Percentiles rank a stretch among this genome's conserved stretches.
Conservation (phyloP, 305 asterid genomes). For the Fraxinus paxiana region DNA sequence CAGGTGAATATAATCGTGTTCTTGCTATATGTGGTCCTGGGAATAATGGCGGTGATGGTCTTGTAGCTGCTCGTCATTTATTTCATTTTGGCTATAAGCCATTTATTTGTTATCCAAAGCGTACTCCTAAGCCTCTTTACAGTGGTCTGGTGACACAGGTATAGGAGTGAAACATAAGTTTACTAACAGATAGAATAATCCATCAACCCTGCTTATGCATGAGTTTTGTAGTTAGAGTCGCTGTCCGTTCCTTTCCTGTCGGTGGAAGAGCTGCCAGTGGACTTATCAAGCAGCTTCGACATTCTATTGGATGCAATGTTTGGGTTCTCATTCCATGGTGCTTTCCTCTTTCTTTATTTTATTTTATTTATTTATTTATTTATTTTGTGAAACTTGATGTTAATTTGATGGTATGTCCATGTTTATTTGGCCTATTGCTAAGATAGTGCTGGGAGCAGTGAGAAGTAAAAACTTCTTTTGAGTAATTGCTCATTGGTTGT, state of each 20-base stretch:
- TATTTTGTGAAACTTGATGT: neutral
- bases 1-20: constrained; percentile 55
- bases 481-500: neutral
- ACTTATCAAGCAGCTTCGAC: constrained; percentile 65
- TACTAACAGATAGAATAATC: neutral
- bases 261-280: constrained; percentile 64
- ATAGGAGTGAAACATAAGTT: constrained; percentile 19
- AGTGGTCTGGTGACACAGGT: constrained; percentile 87
- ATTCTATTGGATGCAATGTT: constrained; percentile 83
- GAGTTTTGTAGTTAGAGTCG: constrained; percentile 71
- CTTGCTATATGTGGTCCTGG: constrained; percentile 93
- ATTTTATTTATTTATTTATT: neutral
- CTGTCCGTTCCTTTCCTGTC: constrained; percentile 75
- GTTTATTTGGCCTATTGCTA: constrained; percentile 6
- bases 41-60: constrained; percentile 94
- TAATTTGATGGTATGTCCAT: constrained; percentile 7
- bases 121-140: constrained; percentile 66
- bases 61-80: constrained; percentile 95
- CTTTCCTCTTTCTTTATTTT: neutral
- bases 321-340: constrained; percentile 95
- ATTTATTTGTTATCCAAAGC: constrained; percentile 79
- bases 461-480: neutral
- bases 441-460: constrained; percentile 4
- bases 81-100: constrained; percentile 81
- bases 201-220: constrained; percentile 30